Conservation (phyloP, 148 eudicot species). For the Vaccinium myrtillus region DNA sequence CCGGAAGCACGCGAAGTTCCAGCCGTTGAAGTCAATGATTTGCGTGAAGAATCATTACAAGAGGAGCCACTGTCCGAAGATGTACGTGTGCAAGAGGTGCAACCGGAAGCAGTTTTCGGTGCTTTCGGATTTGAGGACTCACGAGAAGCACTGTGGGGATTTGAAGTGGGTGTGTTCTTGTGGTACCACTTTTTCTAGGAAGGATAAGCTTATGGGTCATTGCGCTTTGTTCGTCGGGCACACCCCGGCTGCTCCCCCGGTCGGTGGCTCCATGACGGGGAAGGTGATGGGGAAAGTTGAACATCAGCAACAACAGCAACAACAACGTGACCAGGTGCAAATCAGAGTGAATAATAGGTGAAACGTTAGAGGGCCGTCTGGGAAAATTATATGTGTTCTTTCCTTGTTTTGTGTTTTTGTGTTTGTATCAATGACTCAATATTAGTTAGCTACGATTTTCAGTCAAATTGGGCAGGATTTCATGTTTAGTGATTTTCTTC, state of each 20-base stretch:
- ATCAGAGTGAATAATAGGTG: not conserved
- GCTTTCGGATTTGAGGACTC: conserved; percentile 73
- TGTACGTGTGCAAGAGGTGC: conserved; percentile 80
- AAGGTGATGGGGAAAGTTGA: conserved; percentile 1
- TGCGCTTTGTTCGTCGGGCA: conserved; percentile 77
- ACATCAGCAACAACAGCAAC: not conserved
- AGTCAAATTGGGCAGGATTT: not conserved
- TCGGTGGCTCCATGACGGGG: not conserved
- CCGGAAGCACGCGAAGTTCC: conserved; percentile 67
- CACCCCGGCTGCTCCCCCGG: conserved; percentile 31
- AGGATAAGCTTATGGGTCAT: conserved; percentile 93
- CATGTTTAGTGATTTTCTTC: not conserved
- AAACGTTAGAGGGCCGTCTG: not conserved
- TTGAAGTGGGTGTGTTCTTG: conserved; percentile 82
- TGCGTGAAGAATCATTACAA: conserved; percentile 92
- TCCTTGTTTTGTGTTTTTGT: not conserved
- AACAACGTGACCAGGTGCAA: conserved; percentile 2
- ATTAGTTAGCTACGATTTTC: not conserved
- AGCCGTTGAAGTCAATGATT: conserved; percentile 77
- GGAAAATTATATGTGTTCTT: not conserved
- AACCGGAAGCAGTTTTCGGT: conserved; percentile 73
- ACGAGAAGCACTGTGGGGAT: conserved; percentile 93
- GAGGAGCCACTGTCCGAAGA: conserved; percentile 90
- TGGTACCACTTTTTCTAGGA: conserved; percentile 85
- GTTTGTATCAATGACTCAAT: not conserved